Base-by-base conservation (phyloP, 208 protist species). In the Tritrichomonas foetus region DNA sequence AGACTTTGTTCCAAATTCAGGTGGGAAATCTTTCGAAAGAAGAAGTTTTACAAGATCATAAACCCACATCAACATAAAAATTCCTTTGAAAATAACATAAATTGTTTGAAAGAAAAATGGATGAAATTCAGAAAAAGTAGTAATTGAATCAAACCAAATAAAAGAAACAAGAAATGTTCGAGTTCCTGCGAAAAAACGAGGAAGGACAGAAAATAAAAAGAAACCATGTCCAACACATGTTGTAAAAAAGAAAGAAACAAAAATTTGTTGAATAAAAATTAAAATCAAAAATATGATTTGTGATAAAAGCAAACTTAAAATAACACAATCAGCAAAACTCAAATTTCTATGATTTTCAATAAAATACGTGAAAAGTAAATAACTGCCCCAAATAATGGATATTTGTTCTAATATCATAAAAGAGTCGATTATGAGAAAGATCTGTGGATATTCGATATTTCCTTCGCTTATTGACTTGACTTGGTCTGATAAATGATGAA, bases 201-300 rank as follows among this genome's bases (percentile, higher is more conserved):
- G 74, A 33, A 84, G 39, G 9, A 84, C 14, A 1, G 74, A 84
- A 53, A 84, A 84, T n/a, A 84, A 53, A 53, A 84, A 84, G 74
- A 84, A 84, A 2, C 74, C 74, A 53, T 84, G 33, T 22, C 74
- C 44, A 53, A 84, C 41, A 53, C 74, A 53, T n/a, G 44, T 53
- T 33, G 74, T 53, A 53, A 84, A 84, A 1, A 84, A 84, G 53
- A 84, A 84, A 39, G 74, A 84, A 13, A 84, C 16, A 84, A 53
- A 84, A 33, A 53, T 84, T n/a, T 84, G 74, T n/a, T 84, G 74
- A 84, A 84, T 53, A 33, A 84, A 27, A 22, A 84, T 8, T 53
- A 84, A 33, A 13, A 84, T n/a, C 3, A 84, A 55, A 25, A 84
- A 84, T 25, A 33, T 16, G 16, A 53, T 47, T 49, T 47, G 39